These are phyloP conservation scores for Boeremia lycopersici DNA, from an alignment of 2,329 filamentous ascomycete genomes.

Conservation along the genomic window DNA sequence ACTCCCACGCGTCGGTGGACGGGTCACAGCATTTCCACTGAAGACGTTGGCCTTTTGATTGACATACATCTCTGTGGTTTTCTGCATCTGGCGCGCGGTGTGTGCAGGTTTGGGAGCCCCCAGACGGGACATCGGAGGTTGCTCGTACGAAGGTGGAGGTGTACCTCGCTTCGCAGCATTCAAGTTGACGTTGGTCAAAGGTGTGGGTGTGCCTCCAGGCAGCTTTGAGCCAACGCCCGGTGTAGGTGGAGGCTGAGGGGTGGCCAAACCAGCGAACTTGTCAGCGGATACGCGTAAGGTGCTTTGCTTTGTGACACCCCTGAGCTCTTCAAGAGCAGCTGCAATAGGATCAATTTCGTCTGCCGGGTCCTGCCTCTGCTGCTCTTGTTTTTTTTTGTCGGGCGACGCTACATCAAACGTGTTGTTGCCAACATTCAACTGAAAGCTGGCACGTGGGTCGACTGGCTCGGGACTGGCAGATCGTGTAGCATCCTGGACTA, in stretches of 20 bases:
- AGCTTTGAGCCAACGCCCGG: constrained; percentile 48
- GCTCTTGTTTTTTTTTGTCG: constrained; percentile 61
- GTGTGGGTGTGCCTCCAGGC: constrained; percentile 51
- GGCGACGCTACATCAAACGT: constrained; percentile 90
- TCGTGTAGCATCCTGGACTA: constrained; percentile 38
- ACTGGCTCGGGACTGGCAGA: constrained; percentile 72
- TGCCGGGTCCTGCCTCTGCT: constrained; percentile 50
- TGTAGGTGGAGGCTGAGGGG: constrained; percentile 65
- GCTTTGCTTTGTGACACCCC: constrained; percentile 82
- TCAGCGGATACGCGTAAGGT: constrained; percentile 90
- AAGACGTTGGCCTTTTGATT: constrained; percentile 85
- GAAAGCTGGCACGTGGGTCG: constrained; percentile 89
- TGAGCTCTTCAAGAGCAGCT: constrained; percentile 87
- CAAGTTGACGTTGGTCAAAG: constrained; percentile 52
- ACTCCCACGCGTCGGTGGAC: constrained; percentile 62
- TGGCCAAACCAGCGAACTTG: constrained; percentile 89
- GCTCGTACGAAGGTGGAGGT: constrained; percentile 85
- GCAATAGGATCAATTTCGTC: constrained; percentile 88
- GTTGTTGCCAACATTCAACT: constrained; percentile 93
- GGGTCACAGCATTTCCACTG: constrained; percentile 54
- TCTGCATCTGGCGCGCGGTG: constrained; percentile 93
- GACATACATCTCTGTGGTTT: constrained; percentile 87
- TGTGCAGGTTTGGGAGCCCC: constrained; percentile 91
- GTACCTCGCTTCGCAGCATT: constrained; percentile 71
- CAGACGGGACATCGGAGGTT: constrained; percentile 70